These are phyloP conservation scores for Fusarium sp. DNA, from an alignment of 2,329 filamentous ascomycete species.

Conservation along the genomic window DNA sequence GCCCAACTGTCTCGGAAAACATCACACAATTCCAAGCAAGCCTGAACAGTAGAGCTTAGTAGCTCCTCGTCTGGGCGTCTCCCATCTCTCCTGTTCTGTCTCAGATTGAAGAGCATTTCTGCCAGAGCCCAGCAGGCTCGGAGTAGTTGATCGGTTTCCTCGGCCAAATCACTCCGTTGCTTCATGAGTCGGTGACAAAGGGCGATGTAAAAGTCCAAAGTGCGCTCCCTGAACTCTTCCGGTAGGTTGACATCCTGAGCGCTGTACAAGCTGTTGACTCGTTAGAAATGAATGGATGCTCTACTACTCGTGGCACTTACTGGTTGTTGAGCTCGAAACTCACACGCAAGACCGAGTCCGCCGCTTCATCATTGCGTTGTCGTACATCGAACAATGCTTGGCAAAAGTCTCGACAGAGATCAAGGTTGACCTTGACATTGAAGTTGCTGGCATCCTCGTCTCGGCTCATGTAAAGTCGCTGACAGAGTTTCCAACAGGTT, in stretches of 20 bases:
- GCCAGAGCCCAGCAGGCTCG: constrained; percentile 90
- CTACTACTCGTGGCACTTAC: constrained; percentile 54
- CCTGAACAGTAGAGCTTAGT: constrained; percentile 86
- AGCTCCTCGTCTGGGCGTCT: constrained; percentile 83
- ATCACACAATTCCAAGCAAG: constrained; percentile 94
- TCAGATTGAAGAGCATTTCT: constrained; percentile 91
- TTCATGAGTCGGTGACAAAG: constrained; percentile 97
- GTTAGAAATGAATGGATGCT: constrained; percentile 43
- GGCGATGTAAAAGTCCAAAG: constrained; percentile 93
- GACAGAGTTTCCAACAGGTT: constrained; percentile 92
- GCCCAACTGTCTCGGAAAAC: constrained; percentile 94
- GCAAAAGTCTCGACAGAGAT: constrained; percentile 91
- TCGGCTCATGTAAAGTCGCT: constrained; percentile 84
- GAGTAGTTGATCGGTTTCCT: constrained; percentile 86
- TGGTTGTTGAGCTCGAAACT: constrained; percentile 97
- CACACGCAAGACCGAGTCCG: constrained; percentile 88
- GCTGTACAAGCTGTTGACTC: constrained; percentile 75
- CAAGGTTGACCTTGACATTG: constrained; percentile 79
- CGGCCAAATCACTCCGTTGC: constrained; percentile 79
- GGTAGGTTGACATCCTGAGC: constrained; percentile 85
- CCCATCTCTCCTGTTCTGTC: constrained; percentile 81
- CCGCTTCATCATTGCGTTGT: constrained; percentile 78
- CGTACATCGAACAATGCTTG: constrained; percentile 90
- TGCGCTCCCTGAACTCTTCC: constrained; percentile 87
- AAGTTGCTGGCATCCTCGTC: constrained; percentile 75